phyloP scores from a whole-genome alignment of 305 asterid genomes.

The Fraxinus platypoda region DNA sequence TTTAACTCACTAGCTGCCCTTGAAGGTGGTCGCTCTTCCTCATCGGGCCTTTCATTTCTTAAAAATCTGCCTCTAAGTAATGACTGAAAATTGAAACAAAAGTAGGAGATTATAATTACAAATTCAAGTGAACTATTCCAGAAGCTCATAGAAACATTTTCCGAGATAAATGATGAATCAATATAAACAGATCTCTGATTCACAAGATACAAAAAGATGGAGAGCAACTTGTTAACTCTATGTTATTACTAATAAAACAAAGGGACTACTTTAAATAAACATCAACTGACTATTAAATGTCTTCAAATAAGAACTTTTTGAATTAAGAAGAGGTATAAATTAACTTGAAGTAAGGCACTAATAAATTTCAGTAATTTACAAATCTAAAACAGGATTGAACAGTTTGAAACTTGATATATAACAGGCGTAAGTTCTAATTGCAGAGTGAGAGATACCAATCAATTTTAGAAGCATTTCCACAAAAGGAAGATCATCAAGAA shows the following conservation, averaged over 20 bases:
- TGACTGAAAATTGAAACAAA: constrained; percentile 40
- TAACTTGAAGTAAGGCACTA: constrained; percentile 13
- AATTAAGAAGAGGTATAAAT: not conserved
- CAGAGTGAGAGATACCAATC: constrained; percentile 6
- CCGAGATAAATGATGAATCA: not conserved
- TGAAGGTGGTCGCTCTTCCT: constrained; percentile 64
- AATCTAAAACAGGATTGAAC: not conserved
- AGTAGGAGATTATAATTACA: not conserved
- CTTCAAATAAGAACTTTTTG: constrained; percentile 9
- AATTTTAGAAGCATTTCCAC: constrained; percentile 2
- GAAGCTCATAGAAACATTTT: not conserved
- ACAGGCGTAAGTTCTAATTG: not conserved
- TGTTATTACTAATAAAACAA: not conserved
- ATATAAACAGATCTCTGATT: not conserved
- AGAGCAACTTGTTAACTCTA: not conserved
- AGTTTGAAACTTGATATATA: not conserved
- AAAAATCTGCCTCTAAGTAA: constrained; percentile 66
- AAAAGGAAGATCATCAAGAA: constrained; percentile 7
- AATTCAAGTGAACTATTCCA: not conserved
- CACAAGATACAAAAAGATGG: not conserved
- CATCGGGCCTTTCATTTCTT: constrained; percentile 58
- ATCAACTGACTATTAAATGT: not conserved
- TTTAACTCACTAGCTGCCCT: constrained; percentile 52
- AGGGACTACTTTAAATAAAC: not conserved
- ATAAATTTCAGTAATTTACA: constrained; percentile 12